These are phyloP conservation scores for Stropharia rugosoannulata DNA, from an alignment of 768 basidiomycete genomes.

Conservation along the genomic window DNA sequence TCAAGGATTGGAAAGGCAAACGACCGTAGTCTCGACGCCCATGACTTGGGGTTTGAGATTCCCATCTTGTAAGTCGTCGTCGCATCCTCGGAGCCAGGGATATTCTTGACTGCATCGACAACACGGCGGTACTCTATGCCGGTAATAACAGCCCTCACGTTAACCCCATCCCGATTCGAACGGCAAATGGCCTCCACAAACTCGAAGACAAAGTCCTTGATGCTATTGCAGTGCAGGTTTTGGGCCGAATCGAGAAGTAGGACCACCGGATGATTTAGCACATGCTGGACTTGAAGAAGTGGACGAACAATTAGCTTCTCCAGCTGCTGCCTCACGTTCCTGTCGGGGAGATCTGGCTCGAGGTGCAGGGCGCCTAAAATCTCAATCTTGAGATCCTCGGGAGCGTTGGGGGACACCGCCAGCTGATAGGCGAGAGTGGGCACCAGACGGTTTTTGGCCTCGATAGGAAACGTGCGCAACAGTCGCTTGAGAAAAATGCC, in stretches of 20 bases:
- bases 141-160: conserved; percentile 4
- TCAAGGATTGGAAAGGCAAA: not conserved
- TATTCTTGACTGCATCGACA: not conserved
- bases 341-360: conserved; percentile 11
- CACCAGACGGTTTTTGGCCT: conserved; percentile 7
- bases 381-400: conserved; percentile 8
- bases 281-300: not conserved
- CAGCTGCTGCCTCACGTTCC: conserved; percentile 5
- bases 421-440: conserved; percentile 11
- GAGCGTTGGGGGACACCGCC: conserved; percentile 2
- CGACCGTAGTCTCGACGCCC: not conserved
- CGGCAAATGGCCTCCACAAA: not conserved
- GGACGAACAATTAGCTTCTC: conserved; percentile 10
- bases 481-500: conserved; percentile 7
- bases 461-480: conserved; percentile 2
- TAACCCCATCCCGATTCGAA: not conserved
- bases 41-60: not conserved
- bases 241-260: conserved; percentile 11
- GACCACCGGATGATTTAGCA: conserved; percentile 1
- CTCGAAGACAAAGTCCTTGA: not conserved
- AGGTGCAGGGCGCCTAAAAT: conserved; percentile 3
- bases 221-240: conserved; percentile 2
- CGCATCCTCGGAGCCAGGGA: not conserved
- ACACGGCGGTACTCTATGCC: not conserved
- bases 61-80: not conserved